These are phyloP conservation scores for Tilletia indica DNA, from an alignment of 1,284 basidiomycete genomes.

Conservation along the genomic window DNA sequence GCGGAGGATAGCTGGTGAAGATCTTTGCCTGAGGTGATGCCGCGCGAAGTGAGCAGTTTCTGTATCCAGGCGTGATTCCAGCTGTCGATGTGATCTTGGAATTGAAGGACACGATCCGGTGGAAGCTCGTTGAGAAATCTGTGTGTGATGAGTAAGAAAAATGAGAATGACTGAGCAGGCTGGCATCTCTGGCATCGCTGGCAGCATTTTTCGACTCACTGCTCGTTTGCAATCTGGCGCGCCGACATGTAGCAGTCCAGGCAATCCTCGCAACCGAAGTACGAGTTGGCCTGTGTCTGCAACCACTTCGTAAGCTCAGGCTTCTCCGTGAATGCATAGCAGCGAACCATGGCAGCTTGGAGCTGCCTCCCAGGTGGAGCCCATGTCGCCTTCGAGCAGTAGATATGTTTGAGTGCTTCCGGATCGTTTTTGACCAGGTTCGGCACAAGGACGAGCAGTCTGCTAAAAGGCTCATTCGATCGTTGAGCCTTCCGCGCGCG, in stretches of 20 bases:
- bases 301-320: slow-evolving; percentile 36
- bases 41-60: neutral
- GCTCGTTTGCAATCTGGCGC: slow-evolving; percentile 31
- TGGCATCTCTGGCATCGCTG: neutral
- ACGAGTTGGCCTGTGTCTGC: slow-evolving; percentile 23
- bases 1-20: neutral
- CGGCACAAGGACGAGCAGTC: neutral
- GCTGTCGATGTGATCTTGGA: slow-evolving; percentile 13
- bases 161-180: neutral
- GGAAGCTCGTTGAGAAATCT: slow-evolving; percentile 29
- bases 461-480: neutral
- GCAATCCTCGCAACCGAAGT: slow-evolving; percentile 41
- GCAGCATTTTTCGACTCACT: neutral
- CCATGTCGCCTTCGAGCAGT: neutral
- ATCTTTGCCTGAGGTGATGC: neutral
- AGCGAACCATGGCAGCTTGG: slow-evolving; percentile 43
- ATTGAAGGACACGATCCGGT: neutral
- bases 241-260: slow-evolving; percentile 38
- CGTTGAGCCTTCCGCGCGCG: neutral
- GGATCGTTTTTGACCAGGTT: neutral
- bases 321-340: slow-evolving; percentile 36
- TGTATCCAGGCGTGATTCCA: slow-evolving; percentile 2
- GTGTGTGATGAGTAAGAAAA: slow-evolving; percentile 31
- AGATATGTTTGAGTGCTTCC: neutral
- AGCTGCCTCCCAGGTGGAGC: slow-evolving; percentile 17